Base-by-base conservation (phyloP, 441 rosid genomes). In the Adansonia grandidieri region DNA sequence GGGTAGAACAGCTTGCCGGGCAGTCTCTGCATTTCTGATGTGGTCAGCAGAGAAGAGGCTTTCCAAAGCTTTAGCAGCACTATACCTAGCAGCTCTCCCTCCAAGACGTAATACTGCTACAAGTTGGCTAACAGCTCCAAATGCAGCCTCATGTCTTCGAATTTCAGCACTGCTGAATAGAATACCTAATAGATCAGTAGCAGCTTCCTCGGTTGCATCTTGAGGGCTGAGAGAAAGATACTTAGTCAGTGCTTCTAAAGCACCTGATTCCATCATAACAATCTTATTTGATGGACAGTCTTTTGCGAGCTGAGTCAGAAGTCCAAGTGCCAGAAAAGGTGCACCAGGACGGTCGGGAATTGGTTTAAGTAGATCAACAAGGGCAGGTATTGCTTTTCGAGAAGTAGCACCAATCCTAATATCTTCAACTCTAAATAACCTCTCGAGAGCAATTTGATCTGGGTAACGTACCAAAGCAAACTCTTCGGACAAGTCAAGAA, bases 281-380 rank as follows among this genome's bases (percentile, higher is more conserved):
- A 88, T 91, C 91, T 91, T 92, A 85, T 97, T 97, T 24, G 97
- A 84, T 44, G 95, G 91, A 80, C 96, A 97, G 80, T 95, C 99
- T 82, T 91, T 93, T 65, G 97, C 97, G 83, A 97, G 97, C 86
- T 91, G 98, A 77, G 91, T 95, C 85, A 97, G 88, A 85, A 93
- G 90, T 44, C 97, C 93, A 60, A 97, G 91, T 65, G 99, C 91
- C 70, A 97, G 94, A 85, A 87, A 90, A 76, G 99, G 99, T 79
- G 99, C 99, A 71, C 97, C 95, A 5, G 99, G 99, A 67, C 98
- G 99, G 86, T 97, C 99, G 67, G 98, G 99, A 85, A 97, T 97
- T 65, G 99, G 99, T 80, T 97, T 97, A 73, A 97, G 97, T 73
- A 97, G 91, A 79, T 97, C 99, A 79, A 97, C 99, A 65, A 95